Conservation (phyloP, 495 filamentous ascomycete genomes). For the Aspergillus biplanus region DNA sequence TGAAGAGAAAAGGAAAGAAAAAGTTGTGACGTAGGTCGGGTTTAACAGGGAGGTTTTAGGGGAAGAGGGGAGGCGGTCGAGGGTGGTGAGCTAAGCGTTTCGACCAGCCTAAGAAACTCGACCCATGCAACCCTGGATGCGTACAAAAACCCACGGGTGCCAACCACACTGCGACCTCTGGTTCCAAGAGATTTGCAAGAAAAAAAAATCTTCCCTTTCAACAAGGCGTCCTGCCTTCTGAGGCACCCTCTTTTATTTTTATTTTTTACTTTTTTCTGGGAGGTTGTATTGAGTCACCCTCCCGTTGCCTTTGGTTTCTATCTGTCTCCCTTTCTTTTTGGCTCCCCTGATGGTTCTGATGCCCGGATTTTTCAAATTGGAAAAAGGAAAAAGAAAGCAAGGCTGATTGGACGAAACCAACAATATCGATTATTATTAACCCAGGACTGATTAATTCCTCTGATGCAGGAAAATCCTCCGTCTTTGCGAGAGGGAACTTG, state of each 20-base stretch:
- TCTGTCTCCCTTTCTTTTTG: constrained; percentile 12
- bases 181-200: neutral
- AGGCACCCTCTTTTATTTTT: neutral
- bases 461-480: constrained; percentile 22
- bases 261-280: constrained; percentile 12
- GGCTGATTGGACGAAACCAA: constrained; percentile 9
- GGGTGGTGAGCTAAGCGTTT: constrained; percentile 27
- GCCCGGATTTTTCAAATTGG: constrained; percentile 8
- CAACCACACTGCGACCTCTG: constrained; percentile 26
- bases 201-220: neutral
- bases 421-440: constrained; percentile 21
- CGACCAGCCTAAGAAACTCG: constrained; percentile 18
- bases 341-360: neutral
- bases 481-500: constrained; percentile 26
- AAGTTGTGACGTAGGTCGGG: constrained; percentile 43
- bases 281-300: constrained; percentile 14
- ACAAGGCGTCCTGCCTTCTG: too few relatives aligned
- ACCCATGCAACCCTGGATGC: constrained; percentile 30
- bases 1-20: constrained; percentile 28
- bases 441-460: constrained; percentile 12
- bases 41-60: constrained; percentile 34
- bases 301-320: neutral
- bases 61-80: constrained; percentile 33
- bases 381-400: constrained; percentile 1
- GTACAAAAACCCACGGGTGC: constrained; percentile 31